A percentile compares a stretch with the other conserved stretches of the same genome.
Evolutionary conservation across 768 basidiomycete genomes (phyloP).

Genomic region (Mycena pura): DNA sequence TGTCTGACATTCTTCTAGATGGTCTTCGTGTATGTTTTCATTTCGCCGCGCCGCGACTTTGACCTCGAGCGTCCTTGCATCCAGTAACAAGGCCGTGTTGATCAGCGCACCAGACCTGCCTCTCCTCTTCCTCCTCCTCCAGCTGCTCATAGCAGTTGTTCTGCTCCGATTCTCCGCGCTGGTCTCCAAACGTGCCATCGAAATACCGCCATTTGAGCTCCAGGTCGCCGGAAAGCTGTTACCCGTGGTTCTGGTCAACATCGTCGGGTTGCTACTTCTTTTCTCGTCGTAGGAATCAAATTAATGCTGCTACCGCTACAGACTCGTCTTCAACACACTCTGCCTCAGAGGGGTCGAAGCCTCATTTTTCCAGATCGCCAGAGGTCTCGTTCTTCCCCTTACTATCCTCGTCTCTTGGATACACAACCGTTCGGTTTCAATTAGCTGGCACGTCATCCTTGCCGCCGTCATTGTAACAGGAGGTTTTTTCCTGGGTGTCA

Average conservation of each 20-base stretch:
- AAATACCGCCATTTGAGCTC: slow-evolving; percentile 63
- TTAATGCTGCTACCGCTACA: neutral
- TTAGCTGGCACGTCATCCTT: slow-evolving; percentile 57
- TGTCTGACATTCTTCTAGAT: slow-evolving; percentile 41
- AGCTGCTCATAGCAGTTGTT: slow-evolving; percentile 72
- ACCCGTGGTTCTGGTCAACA: slow-evolving; percentile 71
- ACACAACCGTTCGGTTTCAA: slow-evolving; percentile 60
- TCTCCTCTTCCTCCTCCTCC: slow-evolving; percentile 69
- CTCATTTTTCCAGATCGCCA: slow-evolving; percentile 86
- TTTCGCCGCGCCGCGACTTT: neutral
- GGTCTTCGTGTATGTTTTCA: slow-evolving; percentile 54
- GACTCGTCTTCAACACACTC: slow-evolving; percentile 80
- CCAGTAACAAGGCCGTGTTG: slow-evolving; percentile 79
- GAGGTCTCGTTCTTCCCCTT: slow-evolving; percentile 83
- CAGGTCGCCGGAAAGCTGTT: slow-evolving; percentile 61
- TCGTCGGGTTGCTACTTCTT: slow-evolving; percentile 45
- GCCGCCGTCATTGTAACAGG: slow-evolving; percentile 70
- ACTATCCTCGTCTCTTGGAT: slow-evolving; percentile 78
- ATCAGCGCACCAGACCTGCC: slow-evolving; percentile 71
- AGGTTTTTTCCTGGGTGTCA: slow-evolving; percentile 81
- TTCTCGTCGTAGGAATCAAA: neutral
- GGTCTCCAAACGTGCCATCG: slow-evolving; percentile 50
- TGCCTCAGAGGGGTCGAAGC: slow-evolving; percentile 82
- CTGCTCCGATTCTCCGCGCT: slow-evolving; percentile 63
- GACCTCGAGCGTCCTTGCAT: slow-evolving; percentile 17